Percentiles rank a stretch among this genome's conserved stretches.
phyloP scores from a whole-genome alignment of 2,329 filamentous ascomycete species.

The Furcasterigmium furcatum region DNA sequence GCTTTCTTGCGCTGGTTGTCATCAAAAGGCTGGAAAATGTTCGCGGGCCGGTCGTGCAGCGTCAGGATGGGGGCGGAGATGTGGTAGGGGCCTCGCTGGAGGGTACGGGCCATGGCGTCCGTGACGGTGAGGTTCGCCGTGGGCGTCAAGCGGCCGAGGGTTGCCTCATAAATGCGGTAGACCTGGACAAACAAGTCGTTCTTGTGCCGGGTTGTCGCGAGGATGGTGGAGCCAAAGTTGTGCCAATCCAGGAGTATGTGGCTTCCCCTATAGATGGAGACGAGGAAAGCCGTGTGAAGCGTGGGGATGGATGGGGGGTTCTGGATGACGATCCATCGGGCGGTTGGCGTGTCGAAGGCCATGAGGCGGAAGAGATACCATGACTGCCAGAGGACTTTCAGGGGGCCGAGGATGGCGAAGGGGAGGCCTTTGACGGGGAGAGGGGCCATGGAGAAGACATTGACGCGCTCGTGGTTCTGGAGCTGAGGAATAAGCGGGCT shows the following conservation, averaged over 20 bases:
- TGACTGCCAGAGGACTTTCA: conserved; percentile 85
- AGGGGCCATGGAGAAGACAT: conserved; percentile 65
- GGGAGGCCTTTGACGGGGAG: conserved; percentile 66
- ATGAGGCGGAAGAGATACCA: conserved; percentile 68
- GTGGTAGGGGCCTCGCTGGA: conserved; percentile 60
- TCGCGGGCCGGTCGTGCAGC: conserved; percentile 82
- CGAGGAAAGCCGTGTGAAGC: conserved; percentile 68
- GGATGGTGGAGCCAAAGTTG: conserved; percentile 95
- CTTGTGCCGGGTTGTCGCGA: conserved; percentile 57
- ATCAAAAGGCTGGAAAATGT: conserved; percentile 72
- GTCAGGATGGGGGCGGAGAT: conserved; percentile 65
- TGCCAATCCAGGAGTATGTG: conserved; percentile 94
- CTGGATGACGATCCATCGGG: conserved; percentile 85
- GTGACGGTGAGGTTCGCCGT: conserved; percentile 84
- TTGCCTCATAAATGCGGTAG: conserved; percentile 73
- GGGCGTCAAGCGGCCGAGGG: conserved; percentile 64
- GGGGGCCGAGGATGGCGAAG: conserved; percentile 74
- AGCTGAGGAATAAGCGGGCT: conserved; percentile 80
- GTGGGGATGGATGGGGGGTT: conserved; percentile 96
- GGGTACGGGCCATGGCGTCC: conserved; percentile 76
- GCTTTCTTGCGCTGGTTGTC: conserved; percentile 37
- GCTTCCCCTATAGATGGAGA: conserved; percentile 75
- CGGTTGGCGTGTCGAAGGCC: conserved; percentile 69
- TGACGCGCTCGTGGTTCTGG: conserved; percentile 63
- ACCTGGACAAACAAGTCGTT: conserved; percentile 73